Base-by-base conservation (phyloP, 116 monocot species). In the Phalaenopsis hybrid region DNA sequence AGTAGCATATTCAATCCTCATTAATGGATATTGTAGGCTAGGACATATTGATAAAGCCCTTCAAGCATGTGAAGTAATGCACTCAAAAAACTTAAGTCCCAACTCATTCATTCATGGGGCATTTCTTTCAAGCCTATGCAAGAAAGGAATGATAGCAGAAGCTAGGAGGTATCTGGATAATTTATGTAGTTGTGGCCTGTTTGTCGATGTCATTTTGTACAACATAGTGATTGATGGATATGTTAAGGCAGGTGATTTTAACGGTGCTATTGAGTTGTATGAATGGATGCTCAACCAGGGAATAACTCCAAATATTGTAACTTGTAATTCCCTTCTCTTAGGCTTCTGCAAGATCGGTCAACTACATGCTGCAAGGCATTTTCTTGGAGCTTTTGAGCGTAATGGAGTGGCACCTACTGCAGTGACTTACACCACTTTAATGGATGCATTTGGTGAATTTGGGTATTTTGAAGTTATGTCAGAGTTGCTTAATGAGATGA, bases 171-270 rank as follows among this genome's bases (percentile, higher is more conserved):
- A 86, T 70, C 77, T 92, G 63, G 80, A 90, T 79, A 78, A 80
- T 57, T 84, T 94, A 74, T 57, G 46, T 20, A 69, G 45, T 6
- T 69, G 50, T 75, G 87, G 70, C 58, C 82, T 79, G 72, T 74
- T 55, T 13, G 72, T 78, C 21, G 75, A 90, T 79, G 86, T 87
- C 49, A 79, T 81, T 15, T 73, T 90, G 77, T 92, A 79, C 79
- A 90, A 92, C 78, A 88, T 85, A 43, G 80, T 92, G 21, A 89
- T 94, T 69, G 83, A 92, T 88, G 92, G 90, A 31, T 92, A 87
- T 87, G 89, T 84, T 1, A 88, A 90, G 80, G 28, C 70, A 25
- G 86, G 87, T 44, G 81, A 92, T 85, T 31, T 86, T 77, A 8
- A 83, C 55, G 85, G 76, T 34, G 92, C 94, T 65, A 77, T 88